Conservation (phyloP, 148 eudicot genomes). For the Amaranthus palmeri region DNA sequence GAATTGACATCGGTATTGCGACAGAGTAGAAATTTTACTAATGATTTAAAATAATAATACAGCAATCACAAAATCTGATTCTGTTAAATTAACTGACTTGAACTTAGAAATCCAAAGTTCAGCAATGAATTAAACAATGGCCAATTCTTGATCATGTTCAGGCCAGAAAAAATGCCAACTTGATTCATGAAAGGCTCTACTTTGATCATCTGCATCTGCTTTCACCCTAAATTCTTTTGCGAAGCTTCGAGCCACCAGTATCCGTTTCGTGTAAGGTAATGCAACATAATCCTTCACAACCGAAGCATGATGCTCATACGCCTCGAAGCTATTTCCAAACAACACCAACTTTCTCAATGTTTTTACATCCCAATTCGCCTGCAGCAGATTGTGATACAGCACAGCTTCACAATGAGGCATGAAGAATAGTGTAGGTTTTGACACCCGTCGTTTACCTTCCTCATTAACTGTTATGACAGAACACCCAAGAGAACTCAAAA, state of each 20-base stretch:
- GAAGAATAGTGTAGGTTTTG: slow-evolving; percentile 60
- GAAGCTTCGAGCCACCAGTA: slow-evolving; percentile 47
- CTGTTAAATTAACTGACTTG: too few relatives aligned
- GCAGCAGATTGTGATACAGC: slow-evolving; percentile 67
- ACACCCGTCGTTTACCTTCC: slow-evolving; percentile 54
- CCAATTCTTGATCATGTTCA: slow-evolving; percentile 32
- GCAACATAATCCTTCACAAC: slow-evolving; percentile 34
- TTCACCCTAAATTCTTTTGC: slow-evolving; percentile 40
- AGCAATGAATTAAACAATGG: slow-evolving; percentile 21
- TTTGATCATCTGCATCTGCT: slow-evolving; percentile 47
- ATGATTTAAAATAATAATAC: too few relatives aligned
- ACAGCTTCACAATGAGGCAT: slow-evolving; percentile 92
- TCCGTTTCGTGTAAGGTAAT: slow-evolving; percentile 40
- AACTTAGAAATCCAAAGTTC: not conserved
- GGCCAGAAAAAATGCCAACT: slow-evolving; percentile 79
- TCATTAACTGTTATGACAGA: slow-evolving; percentile 59
- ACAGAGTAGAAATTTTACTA: too few relatives aligned
- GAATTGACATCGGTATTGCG: too few relatives aligned
- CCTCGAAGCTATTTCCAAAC: slow-evolving; percentile 71
- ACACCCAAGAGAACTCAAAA: slow-evolving; percentile 59
- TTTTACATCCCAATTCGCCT: slow-evolving; percentile 55
- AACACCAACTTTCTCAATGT: slow-evolving; percentile 39
- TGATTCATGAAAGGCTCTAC: slow-evolving; percentile 57
- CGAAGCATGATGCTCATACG: slow-evolving; percentile 42
- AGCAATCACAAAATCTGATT: too few relatives aligned